Conservation (phyloP, 2,329 filamentous ascomycete species). For the Sclerotinia glacialis region DNA sequence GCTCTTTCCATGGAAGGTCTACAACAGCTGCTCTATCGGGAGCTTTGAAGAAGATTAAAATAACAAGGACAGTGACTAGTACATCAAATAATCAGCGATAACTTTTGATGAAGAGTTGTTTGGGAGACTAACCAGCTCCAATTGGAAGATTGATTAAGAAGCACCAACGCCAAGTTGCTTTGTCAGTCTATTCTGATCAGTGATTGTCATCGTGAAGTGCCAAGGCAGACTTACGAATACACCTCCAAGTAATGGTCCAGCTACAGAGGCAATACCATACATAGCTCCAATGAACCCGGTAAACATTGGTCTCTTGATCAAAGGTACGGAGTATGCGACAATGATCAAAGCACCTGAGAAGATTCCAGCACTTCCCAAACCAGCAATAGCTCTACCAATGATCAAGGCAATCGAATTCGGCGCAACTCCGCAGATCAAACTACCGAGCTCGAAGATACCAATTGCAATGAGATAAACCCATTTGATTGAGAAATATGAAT, state of each 20-base stretch:
- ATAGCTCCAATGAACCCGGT: constrained; percentile 41
- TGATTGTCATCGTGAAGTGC: neutral
- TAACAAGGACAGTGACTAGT: constrained; percentile 40
- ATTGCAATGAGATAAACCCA: constrained; percentile 40
- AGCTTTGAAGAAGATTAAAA: constrained; percentile 45
- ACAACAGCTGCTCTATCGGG: constrained; percentile 31
- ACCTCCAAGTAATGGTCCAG: constrained; percentile 39
- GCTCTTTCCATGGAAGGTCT: constrained; percentile 42
- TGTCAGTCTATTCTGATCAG: constrained; percentile 24
- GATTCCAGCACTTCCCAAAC: constrained; percentile 35
- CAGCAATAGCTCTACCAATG: constrained; percentile 40
- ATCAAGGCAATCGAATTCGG: constrained; percentile 40
- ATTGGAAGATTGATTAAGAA: constrained; percentile 33
- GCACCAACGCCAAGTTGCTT: constrained; percentile 39
- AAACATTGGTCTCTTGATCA: constrained; percentile 26
- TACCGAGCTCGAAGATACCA: constrained; percentile 40
- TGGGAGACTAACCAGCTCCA: constrained; percentile 32
- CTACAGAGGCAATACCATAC: constrained; percentile 44
- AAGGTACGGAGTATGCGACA: constrained; percentile 26
- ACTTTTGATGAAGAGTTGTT: neutral
- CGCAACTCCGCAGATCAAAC: constrained; percentile 38
- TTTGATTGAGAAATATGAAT: constrained; percentile 39
- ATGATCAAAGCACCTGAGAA: constrained; percentile 36
- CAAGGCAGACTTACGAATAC: constrained; percentile 30
- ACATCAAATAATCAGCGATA: neutral